Conservation (phyloP, 495 filamentous ascomycete species). For the Talaromyces thailandensis region DNA sequence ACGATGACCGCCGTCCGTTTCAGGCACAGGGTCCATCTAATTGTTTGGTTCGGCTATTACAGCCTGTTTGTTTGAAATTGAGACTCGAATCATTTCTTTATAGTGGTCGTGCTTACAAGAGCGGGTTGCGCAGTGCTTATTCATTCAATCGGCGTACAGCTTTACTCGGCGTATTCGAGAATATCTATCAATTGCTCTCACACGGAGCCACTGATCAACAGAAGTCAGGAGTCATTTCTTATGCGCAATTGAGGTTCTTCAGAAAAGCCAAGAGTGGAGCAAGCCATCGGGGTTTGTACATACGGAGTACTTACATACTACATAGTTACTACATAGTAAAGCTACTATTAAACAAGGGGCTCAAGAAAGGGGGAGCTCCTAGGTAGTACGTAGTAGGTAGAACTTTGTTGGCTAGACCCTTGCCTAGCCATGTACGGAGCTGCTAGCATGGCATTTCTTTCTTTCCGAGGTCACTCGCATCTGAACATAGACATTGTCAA, state of each 20-base stretch:
- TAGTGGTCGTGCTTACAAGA: neutral
- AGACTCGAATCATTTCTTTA: too few relatives aligned
- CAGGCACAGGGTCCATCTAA: neutral
- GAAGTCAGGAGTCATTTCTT: neutral
- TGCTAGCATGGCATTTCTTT: too few relatives aligned
- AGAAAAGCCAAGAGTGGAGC: neutral
- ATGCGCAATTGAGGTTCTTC: neutral
- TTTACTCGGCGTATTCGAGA: neutral
- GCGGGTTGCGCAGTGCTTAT: neutral
- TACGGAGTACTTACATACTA: too few relatives aligned
- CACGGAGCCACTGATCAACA: neutral
- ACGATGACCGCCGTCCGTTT: constrained; percentile 1
- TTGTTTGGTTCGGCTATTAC: neutral
- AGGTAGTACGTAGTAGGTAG: too few relatives aligned
- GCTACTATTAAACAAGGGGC: neutral
- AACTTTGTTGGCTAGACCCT: neutral
- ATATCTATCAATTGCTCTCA: neutral
- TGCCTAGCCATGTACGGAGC: too few relatives aligned
- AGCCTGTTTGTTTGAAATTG: neutral
- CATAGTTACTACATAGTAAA: too few relatives aligned
- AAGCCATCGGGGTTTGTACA: neutral
- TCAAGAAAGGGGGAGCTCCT: neutral
- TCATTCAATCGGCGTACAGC: neutral
- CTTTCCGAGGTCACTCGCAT: neutral
- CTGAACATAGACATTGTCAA: neutral